Base-by-base conservation (phyloP, 495 filamentous ascomycete genomes). In the Penicillium ochrochloron region DNA sequence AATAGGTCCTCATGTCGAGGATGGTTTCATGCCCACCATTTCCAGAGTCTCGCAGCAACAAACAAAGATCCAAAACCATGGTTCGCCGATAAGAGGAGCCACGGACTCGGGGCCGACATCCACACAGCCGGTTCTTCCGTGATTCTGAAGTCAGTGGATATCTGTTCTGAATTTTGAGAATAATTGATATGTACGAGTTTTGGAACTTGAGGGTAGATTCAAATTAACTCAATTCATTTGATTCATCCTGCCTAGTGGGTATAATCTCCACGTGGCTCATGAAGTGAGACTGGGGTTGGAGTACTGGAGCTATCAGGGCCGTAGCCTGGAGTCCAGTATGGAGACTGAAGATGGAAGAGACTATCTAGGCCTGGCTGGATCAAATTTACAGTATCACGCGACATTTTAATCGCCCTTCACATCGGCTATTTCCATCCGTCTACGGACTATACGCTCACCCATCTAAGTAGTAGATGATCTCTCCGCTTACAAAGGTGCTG, bases 51-150 rank as follows among this genome's bases (percentile, higher is more conserved):
- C 31, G 14, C 19, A 51, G 48, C 17, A 63, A 56, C 31, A 67
- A 61, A 64, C 21, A 59, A 59, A 65, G 35, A 17, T 3, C 2
- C 31, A 17, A 67, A 57, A 57, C 65, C 65, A 46, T 64, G 65
- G 65, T 67, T 52, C 41, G 12, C 4, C 15, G 4, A 9, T 3
- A n/a, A 19, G 17, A 14, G 14, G 31, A 42, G 35, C 61, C 65
- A 35, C 53, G 62, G 65, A 25, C 56, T 35, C 9, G 23, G 50
- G 27, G 33, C 57, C 61, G 61, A 59, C 19, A 10, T 14, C 23
- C 25, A 29, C 48, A 15, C 5, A 8, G 48, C 25, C 25, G 48
- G 27, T 31, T 52, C 23, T 29, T 9, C 48, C 48, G 48, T 27
- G 15, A 12, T 48, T 25, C 44, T 48, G 44, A 48, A 48, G 44